Conservation (phyloP, 306 rosid species). For the Corylus americana region DNA sequence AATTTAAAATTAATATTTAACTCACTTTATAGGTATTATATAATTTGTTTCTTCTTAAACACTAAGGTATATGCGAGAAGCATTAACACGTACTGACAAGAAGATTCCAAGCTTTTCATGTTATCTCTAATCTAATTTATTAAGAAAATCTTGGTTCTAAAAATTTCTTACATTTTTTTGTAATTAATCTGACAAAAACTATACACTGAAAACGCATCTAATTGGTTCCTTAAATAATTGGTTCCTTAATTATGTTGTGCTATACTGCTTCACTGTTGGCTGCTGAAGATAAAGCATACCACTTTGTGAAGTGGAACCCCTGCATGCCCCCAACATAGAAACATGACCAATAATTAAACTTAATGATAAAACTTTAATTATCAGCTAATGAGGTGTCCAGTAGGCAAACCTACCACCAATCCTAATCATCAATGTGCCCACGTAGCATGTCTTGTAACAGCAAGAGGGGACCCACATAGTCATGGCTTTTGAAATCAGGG, state of each 20-base stretch:
- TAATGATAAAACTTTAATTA: conserved; percentile 8
- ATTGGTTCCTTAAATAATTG: no score
- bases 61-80: no score
- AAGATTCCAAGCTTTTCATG: no score
- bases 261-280: conserved; percentile 2
- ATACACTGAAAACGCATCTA: no score
- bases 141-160: no score
- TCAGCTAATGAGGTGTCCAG: neutral
- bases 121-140: no score
- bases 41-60: no score
- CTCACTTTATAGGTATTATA: no score
- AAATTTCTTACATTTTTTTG: no score
- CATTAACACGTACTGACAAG: no score
- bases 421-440: conserved; percentile 21
- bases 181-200: no score
- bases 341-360: conserved; percentile 11
- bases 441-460: neutral
- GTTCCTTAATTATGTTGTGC: neutral
- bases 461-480: conserved; percentile 4
- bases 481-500: conserved; percentile 3
- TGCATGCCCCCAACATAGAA: conserved; percentile 16
- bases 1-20: no score
- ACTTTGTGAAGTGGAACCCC: conserved; percentile 27
- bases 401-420: conserved; percentile 14
- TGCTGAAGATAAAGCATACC: conserved; percentile 14